Percentiles rank a stretch among this genome's conserved stretches.
Conservation (phyloP, 148 eudicot species). For the Polygonum maritimum region DNA sequence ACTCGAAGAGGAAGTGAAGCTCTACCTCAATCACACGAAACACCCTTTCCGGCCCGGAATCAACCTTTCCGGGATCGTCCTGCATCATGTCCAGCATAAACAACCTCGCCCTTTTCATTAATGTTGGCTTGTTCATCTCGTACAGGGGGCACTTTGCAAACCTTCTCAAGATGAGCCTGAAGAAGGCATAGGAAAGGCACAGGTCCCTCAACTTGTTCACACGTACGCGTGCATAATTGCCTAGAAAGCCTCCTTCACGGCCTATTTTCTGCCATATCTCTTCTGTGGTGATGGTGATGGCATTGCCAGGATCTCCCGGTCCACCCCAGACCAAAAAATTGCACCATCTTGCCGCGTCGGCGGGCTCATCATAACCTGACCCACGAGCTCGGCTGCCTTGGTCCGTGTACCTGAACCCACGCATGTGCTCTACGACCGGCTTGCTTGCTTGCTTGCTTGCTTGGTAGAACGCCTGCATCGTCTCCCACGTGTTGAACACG, state of each 20-base stretch:
- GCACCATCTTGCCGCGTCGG: background rate
- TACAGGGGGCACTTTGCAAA: background rate
- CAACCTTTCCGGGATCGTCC: too few species aligned
- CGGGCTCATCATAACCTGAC: too few species aligned
- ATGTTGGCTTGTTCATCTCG: background rate
- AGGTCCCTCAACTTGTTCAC: background rate
- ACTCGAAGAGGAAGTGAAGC: background rate
- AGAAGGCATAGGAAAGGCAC: background rate
- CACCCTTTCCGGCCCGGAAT: background rate
- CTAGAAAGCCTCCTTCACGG: background rate
- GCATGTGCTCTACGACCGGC: background rate
- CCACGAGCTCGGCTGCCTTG: too few species aligned
- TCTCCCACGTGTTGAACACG: background rate
- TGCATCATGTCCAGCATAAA: background rate
- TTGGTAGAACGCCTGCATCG: background rate
- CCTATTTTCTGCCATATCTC: background rate
- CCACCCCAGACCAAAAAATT: background rate
- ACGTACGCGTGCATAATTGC: background rate
- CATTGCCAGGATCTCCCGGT: too few species aligned
- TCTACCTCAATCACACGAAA: background rate
- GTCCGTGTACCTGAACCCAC: too few species aligned
- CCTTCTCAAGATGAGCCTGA: background rate
- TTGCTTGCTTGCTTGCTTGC: slow-evolving; percentile 3
- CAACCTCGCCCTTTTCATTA: background rate
- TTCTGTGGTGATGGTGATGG: background rate